These are phyloP conservation scores for Trichoderma sp. DNA, from an alignment of 2,329 filamentous ascomycete species.

Conservation along the genomic window DNA sequence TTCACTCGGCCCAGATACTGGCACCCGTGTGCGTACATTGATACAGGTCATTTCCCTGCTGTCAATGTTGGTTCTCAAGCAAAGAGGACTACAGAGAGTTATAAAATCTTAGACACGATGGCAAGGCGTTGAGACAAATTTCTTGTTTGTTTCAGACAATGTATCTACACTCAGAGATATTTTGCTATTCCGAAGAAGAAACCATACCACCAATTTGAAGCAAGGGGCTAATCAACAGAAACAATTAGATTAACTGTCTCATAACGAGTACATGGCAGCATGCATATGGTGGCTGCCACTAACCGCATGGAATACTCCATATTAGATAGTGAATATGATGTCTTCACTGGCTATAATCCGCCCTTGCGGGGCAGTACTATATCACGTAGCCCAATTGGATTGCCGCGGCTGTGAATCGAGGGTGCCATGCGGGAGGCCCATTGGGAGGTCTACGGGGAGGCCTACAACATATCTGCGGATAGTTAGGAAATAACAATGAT, in stretches of 20 bases:
- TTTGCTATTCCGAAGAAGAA: neutral
- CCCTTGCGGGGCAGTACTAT: neutral
- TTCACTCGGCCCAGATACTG: neutral
- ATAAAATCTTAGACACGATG: neutral
- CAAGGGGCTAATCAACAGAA: neutral
- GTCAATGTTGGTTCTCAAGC: neutral
- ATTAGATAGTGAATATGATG: neutral
- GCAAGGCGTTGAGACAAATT: neutral
- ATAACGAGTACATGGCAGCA: neutral
- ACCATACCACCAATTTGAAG: neutral
- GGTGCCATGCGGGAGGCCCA: neutral
- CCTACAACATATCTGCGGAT: neutral
- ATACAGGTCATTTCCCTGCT: neutral
- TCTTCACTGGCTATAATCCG: neutral
- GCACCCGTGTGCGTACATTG: neutral
- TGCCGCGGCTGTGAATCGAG: neutral
- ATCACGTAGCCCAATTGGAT: too few relatives aligned
- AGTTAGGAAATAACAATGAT: too few relatives aligned
- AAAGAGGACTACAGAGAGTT: neutral
- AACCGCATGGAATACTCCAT: neutral
- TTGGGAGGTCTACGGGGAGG: neutral
- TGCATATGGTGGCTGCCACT: neutral
- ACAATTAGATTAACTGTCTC: neutral
- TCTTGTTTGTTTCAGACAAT: neutral
- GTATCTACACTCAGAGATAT: neutral